These are phyloP conservation scores for Crithidia brevicula DNA, from an alignment of 208 protist genomes.

Conservation along the genomic window DNA sequence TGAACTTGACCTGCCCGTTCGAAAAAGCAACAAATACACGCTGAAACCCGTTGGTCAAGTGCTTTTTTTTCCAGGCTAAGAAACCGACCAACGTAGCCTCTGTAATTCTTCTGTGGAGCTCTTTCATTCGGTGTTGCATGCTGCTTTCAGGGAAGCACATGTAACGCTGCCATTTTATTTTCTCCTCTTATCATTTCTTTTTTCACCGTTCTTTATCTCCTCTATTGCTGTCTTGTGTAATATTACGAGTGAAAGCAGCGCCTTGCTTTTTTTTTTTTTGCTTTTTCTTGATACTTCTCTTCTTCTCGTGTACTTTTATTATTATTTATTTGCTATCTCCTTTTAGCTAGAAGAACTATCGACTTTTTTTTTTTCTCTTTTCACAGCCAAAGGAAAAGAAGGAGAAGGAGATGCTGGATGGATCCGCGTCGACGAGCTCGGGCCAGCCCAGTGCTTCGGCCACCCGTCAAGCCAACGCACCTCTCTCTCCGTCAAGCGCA, in stretches of 20 bases:
- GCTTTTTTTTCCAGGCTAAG: too few relatives aligned
- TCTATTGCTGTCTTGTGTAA: conserved; percentile 4
- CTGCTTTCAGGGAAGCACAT: too few relatives aligned
- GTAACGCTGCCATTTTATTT: not conserved
- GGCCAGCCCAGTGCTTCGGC: not conserved
- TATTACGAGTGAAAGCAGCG: not conserved
- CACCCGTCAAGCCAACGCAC: too few relatives aligned
- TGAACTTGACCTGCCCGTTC: too few relatives aligned
- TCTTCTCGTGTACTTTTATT: not conserved
- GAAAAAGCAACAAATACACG: too few relatives aligned
- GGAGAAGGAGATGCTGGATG: not conserved
- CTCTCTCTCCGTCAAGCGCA: not conserved
- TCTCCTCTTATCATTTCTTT: not conserved
- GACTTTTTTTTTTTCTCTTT: not conserved
- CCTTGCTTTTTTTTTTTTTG: conserved; percentile 3
- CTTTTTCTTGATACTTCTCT: not conserved
- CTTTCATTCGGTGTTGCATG: too few relatives aligned
- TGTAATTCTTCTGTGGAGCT: too few relatives aligned
- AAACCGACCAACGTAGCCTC: too few relatives aligned
- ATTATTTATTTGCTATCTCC: not conserved
- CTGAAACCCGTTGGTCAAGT: too few relatives aligned
- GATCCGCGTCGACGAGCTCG: not conserved
- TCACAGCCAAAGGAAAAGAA: not conserved
- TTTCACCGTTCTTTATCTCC: not conserved
- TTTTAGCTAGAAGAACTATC: not conserved